phyloP scores from a whole-genome alignment of 2,329 filamentous ascomycete species.

The Xylariales sp. region DNA sequence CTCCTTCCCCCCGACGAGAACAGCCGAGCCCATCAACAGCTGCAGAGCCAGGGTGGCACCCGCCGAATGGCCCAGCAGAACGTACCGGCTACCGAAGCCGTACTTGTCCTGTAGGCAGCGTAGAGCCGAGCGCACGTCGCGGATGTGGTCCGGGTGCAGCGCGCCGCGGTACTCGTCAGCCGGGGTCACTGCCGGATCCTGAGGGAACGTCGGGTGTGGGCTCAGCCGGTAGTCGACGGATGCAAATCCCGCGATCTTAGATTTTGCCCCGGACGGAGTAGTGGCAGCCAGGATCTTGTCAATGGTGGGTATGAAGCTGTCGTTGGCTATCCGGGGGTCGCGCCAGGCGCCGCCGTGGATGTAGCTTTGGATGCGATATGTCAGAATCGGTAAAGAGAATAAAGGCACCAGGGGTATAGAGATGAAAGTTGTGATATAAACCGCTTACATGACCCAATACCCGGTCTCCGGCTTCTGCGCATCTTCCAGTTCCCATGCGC shows the following conservation, averaged over 20 bases:
- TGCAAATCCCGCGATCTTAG: slow-evolving; percentile 54
- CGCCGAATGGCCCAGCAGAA: slow-evolving; percentile 59
- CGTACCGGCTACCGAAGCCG: slow-evolving; percentile 38
- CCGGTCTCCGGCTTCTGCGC: slow-evolving; percentile 11
- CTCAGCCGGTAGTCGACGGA: slow-evolving; percentile 63
- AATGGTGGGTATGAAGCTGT: slow-evolving; percentile 39
- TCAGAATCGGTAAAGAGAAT: too few species aligned
- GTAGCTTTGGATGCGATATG: too few species aligned
- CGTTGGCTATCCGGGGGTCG: slow-evolving; percentile 46
- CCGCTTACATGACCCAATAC: slow-evolving; percentile 26
- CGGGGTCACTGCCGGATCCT: slow-evolving; percentile 34
- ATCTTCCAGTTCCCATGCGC: slow-evolving; percentile 34
- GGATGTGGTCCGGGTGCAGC: slow-evolving; percentile 56
- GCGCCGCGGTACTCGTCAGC: slow-evolving; percentile 34
- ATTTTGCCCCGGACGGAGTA: slow-evolving; percentile 5
- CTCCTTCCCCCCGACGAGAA: too few species aligned
- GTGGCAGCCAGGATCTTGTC: slow-evolving; percentile 30
- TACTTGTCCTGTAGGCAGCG: slow-evolving; percentile 42
- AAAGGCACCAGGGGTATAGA: too few species aligned
- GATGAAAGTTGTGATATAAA: not conserved
- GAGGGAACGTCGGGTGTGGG: slow-evolving; percentile 41
- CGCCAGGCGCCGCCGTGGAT: slow-evolving; percentile 63
- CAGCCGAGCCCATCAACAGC: slow-evolving; percentile 40
- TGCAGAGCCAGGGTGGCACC: slow-evolving; percentile 63
- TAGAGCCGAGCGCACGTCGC: slow-evolving; percentile 51